Evolutionary conservation across 176 grass and related monocot species (phyloP).

Genomic region (Oropetium thomaeum): DNA sequence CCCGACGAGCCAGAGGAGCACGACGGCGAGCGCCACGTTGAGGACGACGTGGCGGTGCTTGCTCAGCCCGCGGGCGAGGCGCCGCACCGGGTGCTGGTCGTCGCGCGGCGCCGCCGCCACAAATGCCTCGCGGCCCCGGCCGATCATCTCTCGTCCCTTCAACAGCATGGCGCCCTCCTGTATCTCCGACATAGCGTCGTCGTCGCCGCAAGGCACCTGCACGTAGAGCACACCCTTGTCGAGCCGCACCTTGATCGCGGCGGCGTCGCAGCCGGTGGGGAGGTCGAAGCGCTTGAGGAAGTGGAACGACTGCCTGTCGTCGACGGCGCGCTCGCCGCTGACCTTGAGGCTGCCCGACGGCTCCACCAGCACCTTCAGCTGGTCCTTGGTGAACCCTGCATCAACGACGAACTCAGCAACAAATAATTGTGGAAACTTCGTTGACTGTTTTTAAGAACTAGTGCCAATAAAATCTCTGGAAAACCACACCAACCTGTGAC

Average conservation of each 20-base stretch:
- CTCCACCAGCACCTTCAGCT: constrained; percentile 64
- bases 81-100: neutral
- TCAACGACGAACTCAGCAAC: no score
- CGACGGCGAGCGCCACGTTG: constrained; percentile 50
- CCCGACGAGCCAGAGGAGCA: constrained; percentile 50
- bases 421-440: no score
- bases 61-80: constrained; percentile 29
- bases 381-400: constrained; percentile 68
- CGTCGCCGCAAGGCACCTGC: constrained; percentile 31
- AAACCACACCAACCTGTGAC: constrained; percentile 44
- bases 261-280: constrained; percentile 13
- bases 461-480: no score
- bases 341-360: constrained; percentile 35
- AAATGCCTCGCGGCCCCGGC: neutral
- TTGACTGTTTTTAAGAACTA: no score
- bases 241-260: constrained; percentile 51
- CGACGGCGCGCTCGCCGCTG: constrained; percentile 53
- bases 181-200: neutral
- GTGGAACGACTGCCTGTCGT: constrained; percentile 31
- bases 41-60: constrained; percentile 44
- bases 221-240: constrained; percentile 55
- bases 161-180: constrained; percentile 8
- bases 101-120: neutral
- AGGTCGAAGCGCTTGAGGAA: constrained; percentile 62
- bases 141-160: neutral